Conservation (phyloP, 768 basidiomycete species). For the Mycena vitilis region DNA sequence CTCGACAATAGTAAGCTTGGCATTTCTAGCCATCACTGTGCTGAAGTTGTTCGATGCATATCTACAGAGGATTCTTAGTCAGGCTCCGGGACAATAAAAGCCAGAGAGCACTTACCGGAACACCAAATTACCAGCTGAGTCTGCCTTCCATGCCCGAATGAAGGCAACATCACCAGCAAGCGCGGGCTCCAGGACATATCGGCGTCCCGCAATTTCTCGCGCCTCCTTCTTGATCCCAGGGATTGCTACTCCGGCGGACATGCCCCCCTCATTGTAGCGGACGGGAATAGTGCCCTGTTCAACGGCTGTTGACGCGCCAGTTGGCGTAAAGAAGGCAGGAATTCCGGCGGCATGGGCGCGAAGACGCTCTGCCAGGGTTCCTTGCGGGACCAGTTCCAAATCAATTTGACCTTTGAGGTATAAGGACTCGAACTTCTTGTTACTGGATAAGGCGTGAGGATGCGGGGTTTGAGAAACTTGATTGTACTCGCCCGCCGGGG, state of each 20-base stretch:
- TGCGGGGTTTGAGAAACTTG: neutral
- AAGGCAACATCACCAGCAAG: slow-evolving; percentile 87
- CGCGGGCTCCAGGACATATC: slow-evolving; percentile 85
- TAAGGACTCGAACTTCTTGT: slow-evolving; percentile 85
- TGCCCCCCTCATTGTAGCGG: slow-evolving; percentile 83
- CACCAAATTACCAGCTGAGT: slow-evolving; percentile 90
- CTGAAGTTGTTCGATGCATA: slow-evolving; percentile 92
- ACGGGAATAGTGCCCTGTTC: slow-evolving; percentile 84
- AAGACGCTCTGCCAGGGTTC: slow-evolving; percentile 88
- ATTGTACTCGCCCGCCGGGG: slow-evolving; percentile 76
- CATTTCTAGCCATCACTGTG: slow-evolving; percentile 89
- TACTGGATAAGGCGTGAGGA: slow-evolving; percentile 54
- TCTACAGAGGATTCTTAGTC: slow-evolving; percentile 48
- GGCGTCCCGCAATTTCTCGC: slow-evolving; percentile 80
- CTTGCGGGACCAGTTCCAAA: slow-evolving; percentile 92
- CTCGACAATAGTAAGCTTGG: slow-evolving; percentile 92
- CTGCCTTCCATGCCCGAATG: slow-evolving; percentile 91
- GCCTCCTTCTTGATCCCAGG: slow-evolving; percentile 82
- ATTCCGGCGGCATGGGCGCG: slow-evolving; percentile 92
- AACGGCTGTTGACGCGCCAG: slow-evolving; percentile 87
- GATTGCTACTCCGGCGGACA: slow-evolving; percentile 74
- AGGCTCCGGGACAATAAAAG: neutral
- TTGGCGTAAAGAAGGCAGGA: slow-evolving; percentile 94
- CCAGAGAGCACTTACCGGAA: slow-evolving; percentile 70
- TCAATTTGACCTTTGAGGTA: slow-evolving; percentile 87